Percentiles rank a stretch among this genome's conserved stretches.
These are phyloP conservation scores for Amorphotheca resinae DNA, from an alignment of 495 filamentous ascomycete genomes.

Conservation along the genomic window DNA sequence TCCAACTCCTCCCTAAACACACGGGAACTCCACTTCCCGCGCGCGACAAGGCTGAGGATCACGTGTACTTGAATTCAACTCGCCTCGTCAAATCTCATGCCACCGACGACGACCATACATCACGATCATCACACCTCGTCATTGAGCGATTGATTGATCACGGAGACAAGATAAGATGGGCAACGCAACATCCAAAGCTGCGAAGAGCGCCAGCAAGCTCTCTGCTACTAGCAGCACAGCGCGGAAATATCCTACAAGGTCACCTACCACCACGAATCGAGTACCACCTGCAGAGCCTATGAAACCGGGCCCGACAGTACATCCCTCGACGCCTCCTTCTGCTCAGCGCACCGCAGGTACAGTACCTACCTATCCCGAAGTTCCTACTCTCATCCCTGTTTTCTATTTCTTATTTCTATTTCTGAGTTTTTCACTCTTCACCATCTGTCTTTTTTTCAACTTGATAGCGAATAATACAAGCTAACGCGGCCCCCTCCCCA, in stretches of 20 bases:
- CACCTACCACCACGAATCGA: constrained; percentile 12
- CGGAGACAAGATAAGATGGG: constrained; percentile 35
- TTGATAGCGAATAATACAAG: too few species aligned
- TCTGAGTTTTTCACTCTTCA: too few species aligned
- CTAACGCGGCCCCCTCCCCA: constrained; percentile 22
- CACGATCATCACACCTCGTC: background rate
- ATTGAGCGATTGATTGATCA: background rate
- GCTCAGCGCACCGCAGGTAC: background rate
- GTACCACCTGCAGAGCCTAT: constrained; percentile 9
- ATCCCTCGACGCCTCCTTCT: constrained; percentile 8
- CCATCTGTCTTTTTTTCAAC: too few species aligned
- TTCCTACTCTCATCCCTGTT: too few species aligned
- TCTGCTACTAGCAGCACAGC: constrained; percentile 26
- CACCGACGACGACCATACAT: too few species aligned
- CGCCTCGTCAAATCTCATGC: background rate
- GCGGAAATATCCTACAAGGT: constrained; percentile 20
- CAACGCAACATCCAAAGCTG: constrained; percentile 49
- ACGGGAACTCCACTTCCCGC: too few species aligned
- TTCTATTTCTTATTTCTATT: too few species aligned
- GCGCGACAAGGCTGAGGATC: background rate
- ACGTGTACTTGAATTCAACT: background rate
- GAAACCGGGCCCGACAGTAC: constrained; percentile 24
- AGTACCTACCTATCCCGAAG: too few species aligned
- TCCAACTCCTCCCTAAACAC: too few species aligned
- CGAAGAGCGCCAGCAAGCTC: constrained; percentile 40